Conservation (phyloP, 169 alveolate genomes). For the Plasmodium vinckei region DNA sequence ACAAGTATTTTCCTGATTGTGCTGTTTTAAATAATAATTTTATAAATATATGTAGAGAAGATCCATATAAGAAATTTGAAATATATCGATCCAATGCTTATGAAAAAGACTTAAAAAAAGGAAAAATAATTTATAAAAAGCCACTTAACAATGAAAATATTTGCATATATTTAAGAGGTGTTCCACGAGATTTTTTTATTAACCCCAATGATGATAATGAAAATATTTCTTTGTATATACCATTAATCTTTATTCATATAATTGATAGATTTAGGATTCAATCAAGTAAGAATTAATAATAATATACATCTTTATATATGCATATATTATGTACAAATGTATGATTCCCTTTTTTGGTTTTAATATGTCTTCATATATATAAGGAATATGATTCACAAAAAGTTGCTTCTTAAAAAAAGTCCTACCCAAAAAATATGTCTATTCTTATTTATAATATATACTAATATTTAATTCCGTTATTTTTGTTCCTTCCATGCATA, state of each 20-base stretch:
- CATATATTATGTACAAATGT: not conserved
- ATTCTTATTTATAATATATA: too few relatives aligned
- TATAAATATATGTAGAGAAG: constrained; percentile 64
- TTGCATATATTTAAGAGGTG: constrained; percentile 41
- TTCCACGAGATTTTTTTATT: constrained; percentile 51
- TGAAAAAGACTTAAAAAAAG: constrained; percentile 54
- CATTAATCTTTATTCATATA: constrained; percentile 50
- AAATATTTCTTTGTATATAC: constrained; percentile 37
- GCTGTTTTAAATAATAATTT: constrained; percentile 37
- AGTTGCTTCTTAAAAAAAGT: too few relatives aligned
- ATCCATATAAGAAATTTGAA: constrained; percentile 11
- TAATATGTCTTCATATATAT: not conserved
- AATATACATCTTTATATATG: not conserved
- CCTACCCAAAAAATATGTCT: too few relatives aligned
- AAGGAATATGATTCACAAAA: too few relatives aligned
- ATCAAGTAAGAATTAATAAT: constrained; percentile 25
- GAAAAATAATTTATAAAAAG: constrained; percentile 26
- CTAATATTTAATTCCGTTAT: too few relatives aligned
- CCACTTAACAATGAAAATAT: constrained; percentile 53
- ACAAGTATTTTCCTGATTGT: constrained; percentile 63
- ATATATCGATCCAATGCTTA: constrained; percentile 12
- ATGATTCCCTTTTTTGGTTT: not conserved
- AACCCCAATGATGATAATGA: constrained; percentile 66
- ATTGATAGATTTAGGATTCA: constrained; percentile 65
- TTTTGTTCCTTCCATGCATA: too few relatives aligned